A percentile compares a stretch with the other conserved stretches of the same genome.
Evolutionary conservation across 805 yeast genomes (phyloP).

Genomic region (Candida endomychidarum): DNA sequence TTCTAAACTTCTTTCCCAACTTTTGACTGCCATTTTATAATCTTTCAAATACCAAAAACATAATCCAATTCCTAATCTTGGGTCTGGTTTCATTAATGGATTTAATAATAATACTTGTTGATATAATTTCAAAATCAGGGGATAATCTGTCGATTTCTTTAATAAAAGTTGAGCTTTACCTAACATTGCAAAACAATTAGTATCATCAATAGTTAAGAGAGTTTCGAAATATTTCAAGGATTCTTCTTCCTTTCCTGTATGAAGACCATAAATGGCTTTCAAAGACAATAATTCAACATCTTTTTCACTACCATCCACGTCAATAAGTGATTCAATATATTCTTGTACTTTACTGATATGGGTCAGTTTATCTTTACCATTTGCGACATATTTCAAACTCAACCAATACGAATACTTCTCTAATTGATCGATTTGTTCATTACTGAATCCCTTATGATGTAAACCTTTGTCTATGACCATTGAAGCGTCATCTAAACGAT

Average conservation of each 20-base stretch:
- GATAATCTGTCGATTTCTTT: constrained; percentile 64
- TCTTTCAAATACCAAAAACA: constrained; percentile 91
- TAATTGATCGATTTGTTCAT: constrained; percentile 8
- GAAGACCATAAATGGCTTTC: constrained; percentile 64
- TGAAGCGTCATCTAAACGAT: constrained; percentile 58
- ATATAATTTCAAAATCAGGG: constrained; percentile 73
- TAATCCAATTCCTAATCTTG: constrained; percentile 90
- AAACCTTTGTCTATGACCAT: constrained; percentile 61
- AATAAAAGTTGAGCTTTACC: constrained; percentile 83
- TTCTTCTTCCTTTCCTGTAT: constrained; percentile 62
- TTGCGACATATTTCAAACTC: constrained; percentile 41
- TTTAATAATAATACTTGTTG: constrained; percentile 78
- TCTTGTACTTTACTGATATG: constrained; percentile 19
- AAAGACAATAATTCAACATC: constrained; percentile 8
- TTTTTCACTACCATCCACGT: constrained; percentile 7
- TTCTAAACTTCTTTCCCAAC: constrained; percentile 82
- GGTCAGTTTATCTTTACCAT: constrained; percentile 26
- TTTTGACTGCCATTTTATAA: constrained; percentile 66
- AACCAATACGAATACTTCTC: constrained; percentile 52
- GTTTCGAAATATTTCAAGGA: constrained; percentile 70
- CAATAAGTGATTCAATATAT: constrained; percentile 4
- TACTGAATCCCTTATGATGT: constrained; percentile 16
- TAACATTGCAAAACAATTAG: constrained; percentile 72
- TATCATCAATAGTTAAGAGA: constrained; percentile 52
- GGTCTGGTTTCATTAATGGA: constrained; percentile 84